Base-by-base conservation (phyloP, 2,329 filamentous ascomycete species). In the Penicillium rolfsii region DNA sequence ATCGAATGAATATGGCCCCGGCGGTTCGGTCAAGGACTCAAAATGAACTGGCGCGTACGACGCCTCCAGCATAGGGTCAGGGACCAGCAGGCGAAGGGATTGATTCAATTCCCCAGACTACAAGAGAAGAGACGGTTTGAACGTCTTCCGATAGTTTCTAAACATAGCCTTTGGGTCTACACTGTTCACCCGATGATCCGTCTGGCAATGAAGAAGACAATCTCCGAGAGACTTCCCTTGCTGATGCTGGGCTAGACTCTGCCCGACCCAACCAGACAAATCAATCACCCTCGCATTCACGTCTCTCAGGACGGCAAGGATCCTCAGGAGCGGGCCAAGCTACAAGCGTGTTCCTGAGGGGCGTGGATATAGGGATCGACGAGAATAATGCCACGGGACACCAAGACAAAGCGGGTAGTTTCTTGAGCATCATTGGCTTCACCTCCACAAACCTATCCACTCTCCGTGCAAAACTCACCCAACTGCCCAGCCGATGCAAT, bases 251-350 rank as follows among this genome's bases (percentile, higher is more conserved):
- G n/a, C 48, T 50, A 50, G 48, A 50, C 48, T 35, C 9, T 35
- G 19, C 43, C 22, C 41, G 41, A 45, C 41, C 41, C 4, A n/a
- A 16, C 41, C 41, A 45, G 41, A 45, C 41, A 12, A 16, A 26
- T 14, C 19, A 16, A 26, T 14, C 19, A 16, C 55, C 56, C 56
- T 58, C 36, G 56, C 56, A 48, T 57, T 9, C 30, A 46, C 45
- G 26, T 28, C 30, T 38, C 56, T 41, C 48, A 53, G 43, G 30
- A 30, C 26, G 55, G 55, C 26, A 58, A 53, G 26, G 56, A 58
- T 58, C 49, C 28, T 11, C 56, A 49, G 50, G 50, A 40, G 35
- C 50, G 33, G 24, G 28, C 35, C 55, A 55, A 38, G 52, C 38
- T 28, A 45, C 41, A 33, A 28, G 28, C 12, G 53, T 30, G 41